Evolutionary conservation across 2,329 filamentous ascomycete genomes (phyloP).

Genomic region (Exophiala aquamarina): DNA sequence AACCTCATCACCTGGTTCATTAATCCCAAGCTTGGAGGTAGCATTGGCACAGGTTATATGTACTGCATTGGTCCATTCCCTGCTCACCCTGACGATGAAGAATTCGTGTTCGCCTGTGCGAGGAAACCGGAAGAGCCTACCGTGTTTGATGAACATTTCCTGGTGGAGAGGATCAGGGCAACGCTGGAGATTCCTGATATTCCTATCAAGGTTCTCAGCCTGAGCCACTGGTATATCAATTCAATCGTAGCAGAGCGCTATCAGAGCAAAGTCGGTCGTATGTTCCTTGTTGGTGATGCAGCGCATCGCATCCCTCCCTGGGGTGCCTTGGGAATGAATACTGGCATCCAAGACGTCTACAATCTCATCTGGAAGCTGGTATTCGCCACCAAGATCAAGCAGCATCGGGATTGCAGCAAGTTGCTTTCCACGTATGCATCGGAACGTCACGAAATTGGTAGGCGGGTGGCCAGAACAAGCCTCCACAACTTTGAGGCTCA

Average conservation of each 20-base stretch:
- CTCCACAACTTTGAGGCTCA: too few species aligned
- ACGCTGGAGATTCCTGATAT: too few species aligned
- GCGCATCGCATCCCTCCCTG: slow-evolving; percentile 34
- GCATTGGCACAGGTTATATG: slow-evolving; percentile 33
- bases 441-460: too few species aligned
- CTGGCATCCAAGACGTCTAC: slow-evolving; percentile 12
- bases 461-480: too few species aligned
- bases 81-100: too few species aligned
- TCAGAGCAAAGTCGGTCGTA: slow-evolving; percentile 14
- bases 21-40: slow-evolving; percentile 34
- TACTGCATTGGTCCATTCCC: slow-evolving; percentile 34
- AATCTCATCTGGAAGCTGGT: slow-evolving; percentile 18
- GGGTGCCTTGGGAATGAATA: slow-evolving; percentile 31
- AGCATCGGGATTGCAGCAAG: too few species aligned
- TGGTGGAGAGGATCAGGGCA: too few species aligned
- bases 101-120: too few species aligned
- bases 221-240: slow-evolving; percentile 35
- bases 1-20: slow-evolving; percentile 37
- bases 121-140: too few species aligned
- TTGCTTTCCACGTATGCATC: too few species aligned
- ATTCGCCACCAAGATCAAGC: slow-evolving; percentile 19
- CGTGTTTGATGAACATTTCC: too few species aligned
- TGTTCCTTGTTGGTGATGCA: slow-evolving; percentile 36
- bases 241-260: slow-evolving; percentile 29
- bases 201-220: slow-evolving; percentile 33